These are phyloP conservation scores for Mikania micrantha DNA, from an alignment of 129 eudicot species.

Conservation along the genomic window DNA sequence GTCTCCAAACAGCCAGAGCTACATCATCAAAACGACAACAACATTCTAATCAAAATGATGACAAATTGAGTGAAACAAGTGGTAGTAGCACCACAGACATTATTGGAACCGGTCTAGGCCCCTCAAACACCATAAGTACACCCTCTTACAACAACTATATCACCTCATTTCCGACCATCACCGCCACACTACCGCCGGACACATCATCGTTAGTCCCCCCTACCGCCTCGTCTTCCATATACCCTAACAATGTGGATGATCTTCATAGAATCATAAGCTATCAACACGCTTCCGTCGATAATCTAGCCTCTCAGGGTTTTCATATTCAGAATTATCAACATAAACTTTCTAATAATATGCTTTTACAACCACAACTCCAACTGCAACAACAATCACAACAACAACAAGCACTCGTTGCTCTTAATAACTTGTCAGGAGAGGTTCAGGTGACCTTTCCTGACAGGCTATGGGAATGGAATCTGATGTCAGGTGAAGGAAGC, in stretches of 20 bases:
- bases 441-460: conserved; percentile 35
- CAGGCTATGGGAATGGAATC: conserved; percentile 81
- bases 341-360: conserved; percentile 24
- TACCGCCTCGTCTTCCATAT: conserved; percentile 10
- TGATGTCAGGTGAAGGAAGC: conserved; percentile 36
- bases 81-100: conserved; percentile 40
- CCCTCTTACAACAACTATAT: conserved; percentile 20
- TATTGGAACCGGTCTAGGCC: conserved; percentile 43
- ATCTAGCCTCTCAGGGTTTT: conserved; percentile 16
- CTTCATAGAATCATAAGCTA: conserved; percentile 53
- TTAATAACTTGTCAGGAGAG: conserved; percentile 29
- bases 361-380: conserved; percentile 12
- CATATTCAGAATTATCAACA: conserved; percentile 27
- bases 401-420: conserved; percentile 22
- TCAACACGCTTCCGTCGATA: conserved; percentile 45
- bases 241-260: conserved; percentile 29
- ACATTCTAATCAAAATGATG: conserved; percentile 25
- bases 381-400: conserved; percentile 17
- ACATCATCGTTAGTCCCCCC: conserved; percentile 12
- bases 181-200: conserved; percentile 16
- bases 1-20: conserved; percentile 40
- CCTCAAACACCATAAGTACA: conserved; percentile 28
- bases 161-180: conserved; percentile 25
- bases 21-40: conserved; percentile 40
- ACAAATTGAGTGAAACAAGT: conserved; percentile 42